Evolutionary conservation across 768 basidiomycete genomes (phyloP), one percentile per base, ranked within the genome.

Genomic region (Amanita exitialis): DNA sequence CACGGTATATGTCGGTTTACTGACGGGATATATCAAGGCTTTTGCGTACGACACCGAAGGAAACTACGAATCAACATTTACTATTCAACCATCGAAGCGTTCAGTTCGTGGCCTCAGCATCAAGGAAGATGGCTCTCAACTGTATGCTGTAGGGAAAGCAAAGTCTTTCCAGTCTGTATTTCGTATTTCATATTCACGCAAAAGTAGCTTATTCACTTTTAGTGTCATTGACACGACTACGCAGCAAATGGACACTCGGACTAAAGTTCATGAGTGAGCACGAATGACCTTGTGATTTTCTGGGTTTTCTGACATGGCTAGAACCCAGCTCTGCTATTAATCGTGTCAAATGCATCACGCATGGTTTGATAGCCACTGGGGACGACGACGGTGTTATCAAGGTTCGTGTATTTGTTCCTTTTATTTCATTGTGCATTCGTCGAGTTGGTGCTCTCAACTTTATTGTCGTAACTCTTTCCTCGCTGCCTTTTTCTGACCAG

Each of bases 371-470:
- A 13, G 80, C 81, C 16, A 91, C 89, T 6, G 94, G 94, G 15
- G 94, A 96, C 63, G 94, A 97, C 61, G 91, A 94, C 49, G 94
- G 94, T 30, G 81, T 92, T 20, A 82, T 97, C 64, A 95, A 95
- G 77, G 91, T 89, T 46, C 46, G 71, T 43, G 43, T 18, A 23
- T 48, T n/a, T n/a, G n/a, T n/a, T n/a, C n/a, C n/a, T n/a, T n/a
- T n/a, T n/a, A n/a, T 10, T 18, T 32, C 25, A 16, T 25, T 8
- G 21, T n/a, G 25, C 13, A 44, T n/a, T 46, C 32, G 28, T 35
- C 44, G 45, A 6, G 16, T 28, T 39, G 30, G 53, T 41, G 35
- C 47, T 43, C 16, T 44, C 30, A 6, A 21, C 43, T 53, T n/a
- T 13, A 21, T 13, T 49, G 16, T 32, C 25, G 32, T 12, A 1